A percentile compares a stretch with the other conserved stretches of the same genome.
Evolutionary conservation across 345 rosid species (phyloP).

Genomic region (Anastatica hierochuntica): DNA sequence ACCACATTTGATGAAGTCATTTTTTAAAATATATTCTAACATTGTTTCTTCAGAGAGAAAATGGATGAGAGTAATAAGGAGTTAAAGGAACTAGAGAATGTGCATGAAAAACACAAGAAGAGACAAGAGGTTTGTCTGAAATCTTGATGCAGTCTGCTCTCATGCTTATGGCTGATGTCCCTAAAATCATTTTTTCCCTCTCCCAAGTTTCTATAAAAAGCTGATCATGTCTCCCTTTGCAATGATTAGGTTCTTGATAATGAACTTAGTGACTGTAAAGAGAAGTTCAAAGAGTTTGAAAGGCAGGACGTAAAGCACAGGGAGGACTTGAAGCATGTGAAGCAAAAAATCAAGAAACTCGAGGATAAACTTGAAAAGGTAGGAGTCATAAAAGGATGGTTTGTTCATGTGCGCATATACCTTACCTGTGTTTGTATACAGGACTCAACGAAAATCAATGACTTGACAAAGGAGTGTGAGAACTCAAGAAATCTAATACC

Average conservation of each 20-base stretch:
- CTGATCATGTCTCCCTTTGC: neutral
- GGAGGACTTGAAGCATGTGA: conserved; percentile 85
- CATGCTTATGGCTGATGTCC: neutral
- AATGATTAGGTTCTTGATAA: conserved; percentile 64
- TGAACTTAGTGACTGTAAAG: conserved; percentile 60
- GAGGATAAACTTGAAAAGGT: conserved; percentile 88
- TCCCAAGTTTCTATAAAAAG: too few relatives aligned
- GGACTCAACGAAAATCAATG: conserved; percentile 65
- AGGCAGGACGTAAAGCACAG: conserved; percentile 87
- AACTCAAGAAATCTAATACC: conserved; percentile 56
- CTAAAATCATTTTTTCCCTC: neutral
- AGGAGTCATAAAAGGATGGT: conserved; percentile 5
- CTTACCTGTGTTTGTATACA: conserved; percentile 31
- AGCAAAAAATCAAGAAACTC: conserved; percentile 90
- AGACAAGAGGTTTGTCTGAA: conserved; percentile 68
- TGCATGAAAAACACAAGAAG: conserved; percentile 55
- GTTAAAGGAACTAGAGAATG: conserved; percentile 67
- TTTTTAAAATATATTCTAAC: too few relatives aligned
- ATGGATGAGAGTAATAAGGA: conserved; percentile 54
- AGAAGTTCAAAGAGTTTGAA: conserved; percentile 90
- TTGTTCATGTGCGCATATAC: conserved; percentile 6
- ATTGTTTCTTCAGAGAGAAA: conserved; percentile 46
- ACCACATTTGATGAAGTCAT: too few relatives aligned
- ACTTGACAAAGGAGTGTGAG: conserved; percentile 55
- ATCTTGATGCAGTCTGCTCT: conserved; percentile 3